A percentile compares a stretch with the other conserved stretches of the same genome.
phyloP scores from a whole-genome alignment of 2,329 filamentous ascomycete genomes.

The Cyanodermella asteris region DNA sequence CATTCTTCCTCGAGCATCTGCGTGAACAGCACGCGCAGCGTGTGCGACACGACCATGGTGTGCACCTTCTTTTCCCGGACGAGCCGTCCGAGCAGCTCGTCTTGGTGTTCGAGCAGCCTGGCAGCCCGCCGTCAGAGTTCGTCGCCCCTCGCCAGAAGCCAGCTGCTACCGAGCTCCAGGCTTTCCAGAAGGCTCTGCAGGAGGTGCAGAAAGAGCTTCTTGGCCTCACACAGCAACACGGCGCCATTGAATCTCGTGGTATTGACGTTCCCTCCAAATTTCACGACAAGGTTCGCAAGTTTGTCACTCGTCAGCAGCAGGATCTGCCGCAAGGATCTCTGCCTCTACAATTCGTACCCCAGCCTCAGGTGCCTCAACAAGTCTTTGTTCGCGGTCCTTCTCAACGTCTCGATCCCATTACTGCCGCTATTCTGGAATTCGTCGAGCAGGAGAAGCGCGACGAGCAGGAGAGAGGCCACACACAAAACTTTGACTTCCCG shows the following conservation, averaged over 20 bases:
- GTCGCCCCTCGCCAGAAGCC: conserved; percentile 34
- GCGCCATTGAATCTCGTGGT: conserved; percentile 30
- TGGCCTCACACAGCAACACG: conserved; percentile 29
- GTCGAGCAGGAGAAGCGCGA: conserved; percentile 76
- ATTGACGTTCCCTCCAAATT: conserved; percentile 36
- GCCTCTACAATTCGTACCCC: conserved; percentile 32
- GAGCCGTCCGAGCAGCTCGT: conserved; percentile 20
- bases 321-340: conserved; percentile 24
- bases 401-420: conserved; percentile 48
- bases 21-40: conserved; percentile 17
- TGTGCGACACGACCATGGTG: conserved; percentile 21
- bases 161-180: conserved; percentile 28
- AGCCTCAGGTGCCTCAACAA: conserved; percentile 33
- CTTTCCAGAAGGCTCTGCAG: conserved; percentile 34
- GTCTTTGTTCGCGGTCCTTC: conserved; percentile 51
- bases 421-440: conserved; percentile 53
- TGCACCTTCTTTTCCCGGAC: conserved; percentile 26
- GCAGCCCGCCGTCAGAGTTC: conserved; percentile 22
- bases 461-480: conserved; percentile 82
- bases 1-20: conserved; percentile 26
- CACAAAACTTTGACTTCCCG: conserved; percentile 72
- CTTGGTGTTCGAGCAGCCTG: conserved; percentile 27
- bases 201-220: conserved; percentile 36
- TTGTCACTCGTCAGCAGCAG: conserved; percentile 34
- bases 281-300: conserved; percentile 40